Evolutionary conservation across 2,329 filamentous ascomycete genomes (phyloP).

Genomic region (Talaromyces sp.): DNA sequence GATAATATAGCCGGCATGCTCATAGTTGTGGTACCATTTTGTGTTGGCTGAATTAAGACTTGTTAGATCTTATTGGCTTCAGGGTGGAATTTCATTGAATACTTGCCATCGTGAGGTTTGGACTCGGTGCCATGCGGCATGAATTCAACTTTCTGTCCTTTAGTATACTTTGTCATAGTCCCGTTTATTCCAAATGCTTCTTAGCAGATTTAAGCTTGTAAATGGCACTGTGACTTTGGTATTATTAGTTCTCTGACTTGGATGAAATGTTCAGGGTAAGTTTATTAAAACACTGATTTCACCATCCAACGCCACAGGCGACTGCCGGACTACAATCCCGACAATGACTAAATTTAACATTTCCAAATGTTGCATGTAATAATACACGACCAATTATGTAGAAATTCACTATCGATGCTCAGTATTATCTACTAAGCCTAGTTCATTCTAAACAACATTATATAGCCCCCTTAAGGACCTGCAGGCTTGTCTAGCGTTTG

Average conservation of each 20-base stretch:
- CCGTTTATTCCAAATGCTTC: not conserved
- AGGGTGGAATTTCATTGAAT: not conserved
- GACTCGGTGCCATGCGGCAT: not conserved
- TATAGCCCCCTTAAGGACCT: not conserved
- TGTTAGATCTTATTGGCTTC: not conserved
- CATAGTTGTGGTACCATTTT: not conserved
- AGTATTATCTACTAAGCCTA: not conserved
- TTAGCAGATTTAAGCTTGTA: not conserved
- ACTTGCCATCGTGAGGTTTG: not conserved
- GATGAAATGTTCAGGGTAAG: not conserved
- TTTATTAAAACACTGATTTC: not conserved
- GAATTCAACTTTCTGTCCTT: not conserved
- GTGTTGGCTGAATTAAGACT: not conserved
- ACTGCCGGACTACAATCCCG: not conserved
- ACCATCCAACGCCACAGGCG: not conserved
- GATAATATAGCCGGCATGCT: not conserved
- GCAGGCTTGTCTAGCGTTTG: constrained; percentile 5
- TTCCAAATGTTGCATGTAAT: not conserved
- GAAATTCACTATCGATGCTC: not conserved
- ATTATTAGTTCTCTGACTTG: not conserved
- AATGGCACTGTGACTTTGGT: not conserved
- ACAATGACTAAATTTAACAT: not conserved
- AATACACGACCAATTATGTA: not conserved
- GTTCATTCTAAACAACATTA: not conserved
- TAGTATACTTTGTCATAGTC: not conserved